phyloP scores from a whole-genome alignment of 2,329 filamentous ascomycete genomes.

The Aspergillus unguis region DNA sequence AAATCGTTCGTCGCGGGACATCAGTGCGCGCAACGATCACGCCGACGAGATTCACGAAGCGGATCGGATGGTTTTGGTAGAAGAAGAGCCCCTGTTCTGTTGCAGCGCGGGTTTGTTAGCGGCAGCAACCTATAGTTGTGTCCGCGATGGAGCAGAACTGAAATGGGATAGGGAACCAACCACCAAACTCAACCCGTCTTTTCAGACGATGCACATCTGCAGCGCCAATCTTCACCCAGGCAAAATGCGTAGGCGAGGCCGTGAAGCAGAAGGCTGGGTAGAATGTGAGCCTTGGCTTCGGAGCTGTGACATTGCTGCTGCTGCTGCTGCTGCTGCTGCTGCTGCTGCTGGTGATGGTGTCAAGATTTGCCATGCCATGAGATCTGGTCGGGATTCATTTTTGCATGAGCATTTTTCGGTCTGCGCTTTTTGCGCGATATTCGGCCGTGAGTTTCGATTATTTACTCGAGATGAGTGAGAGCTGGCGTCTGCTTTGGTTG shows the following conservation, averaged over 20 bases:
- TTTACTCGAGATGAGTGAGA: too few relatives aligned
- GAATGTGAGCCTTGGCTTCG: slow-evolving; percentile 33
- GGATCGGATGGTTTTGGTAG: slow-evolving; percentile 69
- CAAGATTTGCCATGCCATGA: slow-evolving; percentile 8
- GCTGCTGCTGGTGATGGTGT: slow-evolving; percentile 2
- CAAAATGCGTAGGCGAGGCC: slow-evolving; percentile 58
- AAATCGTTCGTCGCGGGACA: slow-evolving; percentile 49
- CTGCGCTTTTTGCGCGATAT: too few relatives aligned
- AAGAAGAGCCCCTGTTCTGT: slow-evolving; percentile 60
- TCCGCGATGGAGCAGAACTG: too few relatives aligned
- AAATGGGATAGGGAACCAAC: slow-evolving; percentile 32
- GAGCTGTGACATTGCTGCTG: slow-evolving; percentile 19
- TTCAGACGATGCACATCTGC: slow-evolving; percentile 54
- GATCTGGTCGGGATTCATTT: not conserved
- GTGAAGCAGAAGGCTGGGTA: slow-evolving; percentile 61
- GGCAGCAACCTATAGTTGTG: not conserved
- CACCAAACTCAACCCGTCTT: slow-evolving; percentile 49
- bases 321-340: slow-evolving; percentile 17
- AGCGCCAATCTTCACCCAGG: slow-evolving; percentile 61
- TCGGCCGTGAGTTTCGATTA: too few relatives aligned
- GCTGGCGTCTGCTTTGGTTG: too few relatives aligned
- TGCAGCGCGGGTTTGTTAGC: not conserved
- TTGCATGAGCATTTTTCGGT: not conserved
- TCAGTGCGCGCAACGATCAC: slow-evolving; percentile 63
- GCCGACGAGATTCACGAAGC: slow-evolving; percentile 70